These are phyloP conservation scores for Claviceps pusilla DNA, from an alignment of 2,329 filamentous ascomycete species.

Conservation along the genomic window DNA sequence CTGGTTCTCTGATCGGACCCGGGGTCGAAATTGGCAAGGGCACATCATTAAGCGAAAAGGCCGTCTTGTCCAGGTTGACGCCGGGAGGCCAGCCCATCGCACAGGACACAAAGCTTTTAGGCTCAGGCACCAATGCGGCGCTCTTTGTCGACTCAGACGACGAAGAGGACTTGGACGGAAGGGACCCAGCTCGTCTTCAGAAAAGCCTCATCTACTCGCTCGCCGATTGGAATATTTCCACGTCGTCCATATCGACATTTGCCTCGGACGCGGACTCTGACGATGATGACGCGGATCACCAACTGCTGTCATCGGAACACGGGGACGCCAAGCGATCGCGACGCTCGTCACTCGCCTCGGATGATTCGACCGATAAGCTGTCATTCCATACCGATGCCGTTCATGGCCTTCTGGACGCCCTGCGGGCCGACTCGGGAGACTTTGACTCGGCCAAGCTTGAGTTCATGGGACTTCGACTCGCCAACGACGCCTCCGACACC, in stretches of 20 bases:
- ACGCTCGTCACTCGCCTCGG: constrained; percentile 57
- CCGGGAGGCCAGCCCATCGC: constrained; percentile 22
- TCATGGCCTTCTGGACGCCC: constrained; percentile 69
- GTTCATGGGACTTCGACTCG: constrained; percentile 83
- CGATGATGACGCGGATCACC: constrained; percentile 49
- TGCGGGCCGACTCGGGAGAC: constrained; percentile 59
- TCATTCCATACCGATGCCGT: constrained; percentile 79
- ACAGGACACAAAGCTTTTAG: constrained; percentile 32
- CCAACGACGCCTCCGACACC: constrained; percentile 75
- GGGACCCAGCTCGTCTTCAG: constrained; percentile 37
- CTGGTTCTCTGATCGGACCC: constrained; percentile 67
- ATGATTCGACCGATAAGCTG: constrained; percentile 43
- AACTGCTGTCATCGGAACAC: constrained; percentile 30
- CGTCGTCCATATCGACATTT: constrained; percentile 41
- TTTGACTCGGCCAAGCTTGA: constrained; percentile 76
- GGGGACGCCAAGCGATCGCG: constrained; percentile 41
- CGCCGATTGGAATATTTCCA: constrained; percentile 36
- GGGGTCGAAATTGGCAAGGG: constrained; percentile 57
- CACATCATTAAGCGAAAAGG: constrained; percentile 26
- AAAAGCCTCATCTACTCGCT: constrained; percentile 41
- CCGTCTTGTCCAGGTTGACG: constrained; percentile 21
- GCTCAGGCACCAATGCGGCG: constrained; percentile 34
- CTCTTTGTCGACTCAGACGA: constrained; percentile 30
- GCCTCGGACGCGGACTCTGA: constrained; percentile 50
- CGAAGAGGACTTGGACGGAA: constrained; percentile 31